Evolutionary conservation across 768 basidiomycete genomes (phyloP), one percentile per base, ranked within the genome.

Genomic region (Kwoniella pini): DNA sequence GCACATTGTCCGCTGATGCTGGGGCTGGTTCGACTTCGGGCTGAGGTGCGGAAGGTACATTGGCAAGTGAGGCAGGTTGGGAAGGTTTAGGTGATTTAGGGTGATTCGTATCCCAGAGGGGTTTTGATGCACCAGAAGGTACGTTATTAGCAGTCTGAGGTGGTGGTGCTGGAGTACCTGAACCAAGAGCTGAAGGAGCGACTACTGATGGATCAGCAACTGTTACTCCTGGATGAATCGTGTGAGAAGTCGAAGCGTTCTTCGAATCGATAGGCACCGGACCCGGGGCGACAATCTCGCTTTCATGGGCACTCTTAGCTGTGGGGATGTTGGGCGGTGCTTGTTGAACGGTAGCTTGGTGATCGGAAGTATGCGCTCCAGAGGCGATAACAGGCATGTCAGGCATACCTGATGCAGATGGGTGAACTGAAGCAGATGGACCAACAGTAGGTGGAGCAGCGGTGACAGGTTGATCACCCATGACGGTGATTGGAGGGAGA

Each of bases 11-110:
- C 7, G 19, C 50, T 17, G 36, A 49, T 11, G 44, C 30, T 13
- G 55, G 50, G 39, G 33, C 7, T 36, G 15, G 33, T 36, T 36
- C 15, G 33, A 7, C 33, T n/a, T n/a, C n/a, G n/a, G n/a, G n/a
- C n/a, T n/a, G n/a, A n/a, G n/a, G n/a, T n/a, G n/a, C 67, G 10
- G 63, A 48, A 33, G 60, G 56, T 3, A 62, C 46, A 24, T 68
- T 64, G 22, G 54, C 50, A 9, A 46, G 54, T 12, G 51, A 48
- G 36, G 44, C 21, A 7, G 52, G 52, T 15, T 54, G 22, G 9
- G 53, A 40, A 1, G 59, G 59, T 43, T 43, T 52, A 27, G 51
- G 54, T 19, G 54, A 54, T 49, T 60, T 63, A 7, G 64, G 48
- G 43, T 65, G 64, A 54, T 65, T 65, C 22, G 59, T 61, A 3